These are phyloP conservation scores for Collybia nuda DNA, from an alignment of 768 basidiomycete genomes.

Conservation along the genomic window DNA sequence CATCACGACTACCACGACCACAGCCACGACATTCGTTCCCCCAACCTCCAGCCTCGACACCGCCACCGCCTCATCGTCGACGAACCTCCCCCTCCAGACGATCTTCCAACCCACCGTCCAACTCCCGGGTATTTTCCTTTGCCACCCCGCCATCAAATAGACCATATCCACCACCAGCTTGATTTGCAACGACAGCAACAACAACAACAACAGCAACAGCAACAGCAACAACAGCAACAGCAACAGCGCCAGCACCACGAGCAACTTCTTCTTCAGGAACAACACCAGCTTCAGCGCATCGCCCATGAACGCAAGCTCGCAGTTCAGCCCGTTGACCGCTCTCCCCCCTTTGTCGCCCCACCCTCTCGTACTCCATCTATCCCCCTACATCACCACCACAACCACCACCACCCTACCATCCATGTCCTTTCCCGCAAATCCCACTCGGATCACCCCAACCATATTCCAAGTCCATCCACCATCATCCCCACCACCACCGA, in stretches of 20 bases:
- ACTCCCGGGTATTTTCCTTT: constrained; percentile 11
- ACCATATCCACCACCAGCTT: constrained; percentile 4
- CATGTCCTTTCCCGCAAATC: constrained; percentile 9
- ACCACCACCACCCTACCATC: constrained; percentile 11
- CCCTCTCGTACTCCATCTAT: constrained; percentile 6
- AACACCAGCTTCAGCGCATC: constrained; percentile 20
- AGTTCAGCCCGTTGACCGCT: constrained; percentile 4
- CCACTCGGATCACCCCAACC: constrained; percentile 9
- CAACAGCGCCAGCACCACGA: constrained; percentile 22
- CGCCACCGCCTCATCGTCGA: constrained; percentile 8
- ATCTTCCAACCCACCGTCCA: constrained; percentile 12
- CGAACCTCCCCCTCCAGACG: constrained; percentile 10
- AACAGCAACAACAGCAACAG: constrained; percentile 21
- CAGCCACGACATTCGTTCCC: constrained; percentile 10
- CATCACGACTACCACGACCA: constrained; percentile 10
- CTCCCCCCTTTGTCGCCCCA: constrained; percentile 1
- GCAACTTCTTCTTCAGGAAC: constrained; percentile 20
- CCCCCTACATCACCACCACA: constrained; percentile 13
- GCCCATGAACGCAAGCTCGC: constrained; percentile 22
- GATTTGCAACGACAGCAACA: constrained; percentile 9
- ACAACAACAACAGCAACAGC: constrained; percentile 21
- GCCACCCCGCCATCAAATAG: not conserved
- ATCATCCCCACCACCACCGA: constrained; percentile 19
- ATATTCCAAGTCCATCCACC: not conserved
- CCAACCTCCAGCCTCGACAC: constrained; percentile 9